Percentiles rank a stretch among this genome's conserved stretches.
These are phyloP conservation scores for Vigna nakashimae DNA, from an alignment of 306 rosid genomes.

Conservation along the genomic window DNA sequence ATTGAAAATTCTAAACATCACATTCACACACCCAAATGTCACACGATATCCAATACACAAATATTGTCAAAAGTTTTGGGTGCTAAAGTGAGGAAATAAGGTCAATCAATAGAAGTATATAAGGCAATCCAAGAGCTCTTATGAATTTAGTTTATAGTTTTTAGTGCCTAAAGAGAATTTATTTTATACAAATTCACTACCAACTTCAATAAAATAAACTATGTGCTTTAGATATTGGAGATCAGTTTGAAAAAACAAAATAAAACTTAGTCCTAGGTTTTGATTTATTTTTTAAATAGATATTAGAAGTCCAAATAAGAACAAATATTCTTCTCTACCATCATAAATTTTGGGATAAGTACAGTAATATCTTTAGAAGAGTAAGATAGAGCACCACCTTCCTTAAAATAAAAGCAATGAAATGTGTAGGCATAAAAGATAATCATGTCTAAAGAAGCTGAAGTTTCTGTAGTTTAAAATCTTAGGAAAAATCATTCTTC, in stretches of 20 bases:
- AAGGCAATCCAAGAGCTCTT: slow-evolving; percentile 19
- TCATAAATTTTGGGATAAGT: background rate
- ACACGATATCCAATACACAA: background rate
- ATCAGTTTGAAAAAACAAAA: slow-evolving; percentile 19
- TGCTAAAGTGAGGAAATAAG: slow-evolving; percentile 7
- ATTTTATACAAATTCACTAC: background rate
- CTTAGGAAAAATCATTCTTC: slow-evolving; percentile 21
- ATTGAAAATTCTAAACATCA: slow-evolving; percentile 18
- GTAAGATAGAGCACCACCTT: slow-evolving; percentile 10
- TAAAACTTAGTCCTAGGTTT: slow-evolving; percentile 5
- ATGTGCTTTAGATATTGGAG: slow-evolving; percentile 5
- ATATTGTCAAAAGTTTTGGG: background rate
- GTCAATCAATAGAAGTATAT: slow-evolving; percentile 2
- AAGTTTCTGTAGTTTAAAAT: slow-evolving; percentile 19
- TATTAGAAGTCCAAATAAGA: background rate
- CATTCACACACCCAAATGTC: slow-evolving; percentile 17
- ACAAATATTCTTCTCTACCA: slow-evolving; percentile 31
- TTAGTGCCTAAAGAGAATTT: background rate
- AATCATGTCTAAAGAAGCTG: slow-evolving; percentile 23
- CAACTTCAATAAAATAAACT: slow-evolving; percentile 28
- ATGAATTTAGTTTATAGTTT: slow-evolving; percentile 16
- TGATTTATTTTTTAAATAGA: background rate
- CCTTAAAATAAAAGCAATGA: slow-evolving; percentile 18
- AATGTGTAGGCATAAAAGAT: background rate
- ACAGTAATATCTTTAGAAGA: slow-evolving; percentile 10